These are phyloP conservation scores for Starmerella apicola DNA, from an alignment of 805 yeast genomes.

Conservation along the genomic window DNA sequence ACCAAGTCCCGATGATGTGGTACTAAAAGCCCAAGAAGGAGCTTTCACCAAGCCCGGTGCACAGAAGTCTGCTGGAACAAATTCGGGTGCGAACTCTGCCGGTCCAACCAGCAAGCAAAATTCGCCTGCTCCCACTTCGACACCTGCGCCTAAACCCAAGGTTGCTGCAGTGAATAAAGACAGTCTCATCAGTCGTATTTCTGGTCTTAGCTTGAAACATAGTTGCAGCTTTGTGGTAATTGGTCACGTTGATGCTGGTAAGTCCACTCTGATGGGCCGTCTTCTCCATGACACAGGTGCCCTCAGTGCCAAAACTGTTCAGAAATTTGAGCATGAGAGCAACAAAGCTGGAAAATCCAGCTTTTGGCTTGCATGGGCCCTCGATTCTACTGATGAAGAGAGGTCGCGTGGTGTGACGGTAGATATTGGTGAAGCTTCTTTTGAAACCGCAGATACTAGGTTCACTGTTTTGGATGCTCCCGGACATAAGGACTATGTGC, in stretches of 20 bases:
- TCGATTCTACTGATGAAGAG: constrained; percentile 73
- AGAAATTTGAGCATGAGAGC: constrained; percentile 52
- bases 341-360: constrained; percentile 61
- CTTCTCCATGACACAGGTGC: constrained; percentile 54
- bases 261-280: constrained; percentile 69
- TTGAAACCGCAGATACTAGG: constrained; percentile 42
- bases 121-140: not conserved
- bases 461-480: constrained; percentile 77
- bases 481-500: constrained; percentile 72
- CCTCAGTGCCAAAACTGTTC: constrained; percentile 51
- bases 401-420: constrained; percentile 66
- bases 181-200: constrained; percentile 39
- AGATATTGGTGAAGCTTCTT: constrained; percentile 57
- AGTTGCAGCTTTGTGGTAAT: constrained; percentile 49
- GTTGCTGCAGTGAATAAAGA: constrained; percentile 4
- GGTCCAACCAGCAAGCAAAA: not conserved
- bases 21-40: constrained; percentile 42
- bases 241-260: constrained; percentile 82
- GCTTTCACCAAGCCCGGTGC: constrained; percentile 17
- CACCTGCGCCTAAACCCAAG: not conserved
- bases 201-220: constrained; percentile 22
- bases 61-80: not conserved
- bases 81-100: constrained; percentile 1
- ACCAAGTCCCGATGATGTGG: constrained; percentile 77
- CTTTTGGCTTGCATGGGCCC: constrained; percentile 73